Conservation (phyloP, 164 flowering plant genomes). For the Stephania yunnanensis region DNA sequence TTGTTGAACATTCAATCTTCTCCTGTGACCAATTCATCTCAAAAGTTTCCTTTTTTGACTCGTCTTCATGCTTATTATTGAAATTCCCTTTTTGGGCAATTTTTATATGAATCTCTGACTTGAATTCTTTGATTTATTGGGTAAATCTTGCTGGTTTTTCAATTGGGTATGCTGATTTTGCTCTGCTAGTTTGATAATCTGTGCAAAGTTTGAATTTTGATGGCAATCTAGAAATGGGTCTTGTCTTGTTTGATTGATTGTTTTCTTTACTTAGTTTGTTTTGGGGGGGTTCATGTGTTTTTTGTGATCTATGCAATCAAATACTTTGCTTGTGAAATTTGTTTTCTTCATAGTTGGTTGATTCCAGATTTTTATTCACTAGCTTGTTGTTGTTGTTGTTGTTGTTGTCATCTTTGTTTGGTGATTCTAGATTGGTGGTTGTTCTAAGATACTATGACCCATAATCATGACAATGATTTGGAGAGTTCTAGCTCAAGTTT, state of each 20-base stretch:
- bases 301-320: not conserved
- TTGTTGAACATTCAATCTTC: not conserved
- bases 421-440: conserved; percentile 9
- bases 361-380: not conserved
- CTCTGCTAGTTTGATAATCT: not conserved
- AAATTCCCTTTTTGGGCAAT: not conserved
- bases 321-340: not conserved
- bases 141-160: not conserved
- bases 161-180: not conserved
- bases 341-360: not conserved
- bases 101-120: not conserved
- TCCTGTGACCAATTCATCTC: not conserved
- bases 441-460: conserved; percentile 32
- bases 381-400: not conserved
- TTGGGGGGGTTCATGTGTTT: not conserved
- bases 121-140: not conserved
- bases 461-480: conserved; percentile 29
- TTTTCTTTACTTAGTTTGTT: not conserved
- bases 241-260: too few relatives aligned
- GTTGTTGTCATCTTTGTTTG: conserved; percentile 3
- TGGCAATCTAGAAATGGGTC: not conserved
- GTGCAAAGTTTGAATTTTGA: not conserved
- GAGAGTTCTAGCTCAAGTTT: conserved; percentile 30
- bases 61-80: not conserved
- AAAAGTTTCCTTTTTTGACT: not conserved